These are phyloP conservation scores for Leishmania tarentolae DNA, from an alignment of 208 protist species.

Conservation along the genomic window DNA sequence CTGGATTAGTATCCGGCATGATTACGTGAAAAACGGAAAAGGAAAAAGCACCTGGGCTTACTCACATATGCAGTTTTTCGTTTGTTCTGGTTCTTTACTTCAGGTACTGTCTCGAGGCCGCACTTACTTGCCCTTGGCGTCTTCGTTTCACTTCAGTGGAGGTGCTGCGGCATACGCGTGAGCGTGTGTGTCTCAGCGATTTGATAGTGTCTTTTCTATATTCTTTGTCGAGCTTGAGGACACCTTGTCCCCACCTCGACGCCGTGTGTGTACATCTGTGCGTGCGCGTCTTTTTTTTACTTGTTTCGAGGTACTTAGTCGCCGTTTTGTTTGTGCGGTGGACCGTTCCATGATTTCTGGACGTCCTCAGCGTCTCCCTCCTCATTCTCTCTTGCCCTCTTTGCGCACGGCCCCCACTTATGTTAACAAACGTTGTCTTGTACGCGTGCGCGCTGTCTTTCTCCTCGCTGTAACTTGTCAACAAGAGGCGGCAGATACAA, in stretches of 20 bases:
- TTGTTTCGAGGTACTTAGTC: not conserved
- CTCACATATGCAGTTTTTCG: not conserved
- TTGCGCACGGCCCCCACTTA: not conserved
- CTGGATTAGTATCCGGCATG: not conserved
- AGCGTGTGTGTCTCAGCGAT: not conserved
- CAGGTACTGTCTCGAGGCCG: not conserved
- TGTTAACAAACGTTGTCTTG: not conserved
- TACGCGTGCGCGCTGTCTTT: not conserved
- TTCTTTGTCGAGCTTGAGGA: not conserved
- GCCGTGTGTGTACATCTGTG: not conserved
- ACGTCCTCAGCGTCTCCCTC: too few species aligned
- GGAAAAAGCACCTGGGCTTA: not conserved
- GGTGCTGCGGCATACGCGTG: not conserved
- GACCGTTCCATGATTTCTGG: not conserved
- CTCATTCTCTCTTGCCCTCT: not conserved
- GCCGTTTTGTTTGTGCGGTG: not conserved
- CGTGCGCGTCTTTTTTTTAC: not conserved
- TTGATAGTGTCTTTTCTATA: not conserved
- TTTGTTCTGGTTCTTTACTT: not conserved
- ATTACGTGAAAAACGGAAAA: conserved; percentile 10
- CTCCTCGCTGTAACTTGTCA: not conserved
- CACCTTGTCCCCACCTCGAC: not conserved
- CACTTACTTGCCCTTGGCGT: not conserved
- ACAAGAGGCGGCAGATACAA: not conserved
- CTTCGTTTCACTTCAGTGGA: not conserved